Percentiles rank a stretch among this genome's conserved stretches.
These are phyloP conservation scores for Pichia sp. DNA, from an alignment of 1,139 yeast species.

Conservation along the genomic window DNA sequence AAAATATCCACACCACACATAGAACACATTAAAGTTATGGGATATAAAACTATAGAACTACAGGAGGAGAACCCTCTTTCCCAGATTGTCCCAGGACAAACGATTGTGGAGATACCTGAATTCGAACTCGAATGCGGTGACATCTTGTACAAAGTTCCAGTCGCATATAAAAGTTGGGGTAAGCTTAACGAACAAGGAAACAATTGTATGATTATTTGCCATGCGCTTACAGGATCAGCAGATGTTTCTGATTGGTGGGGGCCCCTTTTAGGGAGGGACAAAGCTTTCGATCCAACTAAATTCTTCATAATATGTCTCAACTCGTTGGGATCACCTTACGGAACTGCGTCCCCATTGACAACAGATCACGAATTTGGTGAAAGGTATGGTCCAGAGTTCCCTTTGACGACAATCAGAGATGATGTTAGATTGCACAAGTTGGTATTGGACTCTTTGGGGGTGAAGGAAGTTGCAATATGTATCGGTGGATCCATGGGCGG, in stretches of 20 bases:
- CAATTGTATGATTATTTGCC: slow-evolving; percentile 83
- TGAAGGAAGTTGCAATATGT: slow-evolving; percentile 70
- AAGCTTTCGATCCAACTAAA: slow-evolving; percentile 86
- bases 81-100: slow-evolving; percentile 69
- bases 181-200: slow-evolving; percentile 54
- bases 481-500: slow-evolving; percentile 99
- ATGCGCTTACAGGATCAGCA: slow-evolving; percentile 91
- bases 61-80: slow-evolving; percentile 67
- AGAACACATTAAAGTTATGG: slow-evolving; percentile 11
- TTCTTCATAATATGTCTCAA: slow-evolving; percentile 84
- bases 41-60: slow-evolving; percentile 23
- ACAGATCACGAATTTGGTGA: slow-evolving; percentile 64
- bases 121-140: slow-evolving; percentile 80
- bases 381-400: slow-evolving; percentile 91
- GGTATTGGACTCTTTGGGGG: slow-evolving; percentile 63
- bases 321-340: slow-evolving; percentile 93
- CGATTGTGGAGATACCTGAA: slow-evolving; percentile 72
- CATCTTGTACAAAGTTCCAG: slow-evolving; percentile 63
- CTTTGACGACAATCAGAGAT: slow-evolving; percentile 85
- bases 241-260: slow-evolving; percentile 99
- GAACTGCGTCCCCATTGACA: slow-evolving; percentile 88
- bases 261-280: slow-evolving; percentile 76
- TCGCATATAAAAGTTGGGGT: slow-evolving; percentile 97
- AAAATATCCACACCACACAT: too few relatives aligned
- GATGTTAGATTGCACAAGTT: slow-evolving; percentile 77